Conservation (phyloP, 2,329 filamentous ascomycete species). For the Colletotrichum sp. region DNA sequence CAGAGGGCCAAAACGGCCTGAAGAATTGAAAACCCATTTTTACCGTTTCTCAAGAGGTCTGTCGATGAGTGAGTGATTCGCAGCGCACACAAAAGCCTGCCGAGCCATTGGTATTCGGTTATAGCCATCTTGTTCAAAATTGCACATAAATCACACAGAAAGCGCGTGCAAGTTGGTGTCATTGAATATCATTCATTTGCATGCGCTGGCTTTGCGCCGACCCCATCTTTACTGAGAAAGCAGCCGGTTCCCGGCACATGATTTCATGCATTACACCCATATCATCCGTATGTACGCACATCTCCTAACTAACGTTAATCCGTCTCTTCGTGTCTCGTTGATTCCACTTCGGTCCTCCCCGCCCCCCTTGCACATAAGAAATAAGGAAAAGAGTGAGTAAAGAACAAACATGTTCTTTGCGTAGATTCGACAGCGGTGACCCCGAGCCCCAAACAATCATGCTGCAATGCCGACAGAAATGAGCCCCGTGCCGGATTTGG, state of each 20-base stretch:
- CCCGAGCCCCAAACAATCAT: neutral
- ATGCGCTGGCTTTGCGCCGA: neutral
- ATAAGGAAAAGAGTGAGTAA: neutral
- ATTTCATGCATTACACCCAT: neutral
- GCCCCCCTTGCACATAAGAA: neutral
- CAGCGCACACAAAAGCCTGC: neutral
- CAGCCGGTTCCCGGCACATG: neutral
- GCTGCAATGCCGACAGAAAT: slow-evolving; percentile 31
- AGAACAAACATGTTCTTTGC: neutral
- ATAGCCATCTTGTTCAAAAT: neutral
- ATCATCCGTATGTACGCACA: neutral
- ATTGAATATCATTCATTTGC: neutral
- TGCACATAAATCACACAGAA: neutral
- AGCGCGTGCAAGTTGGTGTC: neutral
- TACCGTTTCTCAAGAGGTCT: neutral
- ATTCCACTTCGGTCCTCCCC: neutral
- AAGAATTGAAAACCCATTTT: neutral
- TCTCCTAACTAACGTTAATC: neutral
- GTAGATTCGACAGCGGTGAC: neutral
- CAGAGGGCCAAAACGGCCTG: neutral
- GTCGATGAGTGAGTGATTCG: neutral
- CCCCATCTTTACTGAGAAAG: neutral
- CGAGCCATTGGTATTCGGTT: neutral
- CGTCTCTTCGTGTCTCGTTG: neutral
- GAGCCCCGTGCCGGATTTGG: slow-evolving; percentile 41